These are phyloP conservation scores for Trichosporon sp. DNA, from an alignment of 1,284 basidiomycete genomes.

Conservation along the genomic window DNA sequence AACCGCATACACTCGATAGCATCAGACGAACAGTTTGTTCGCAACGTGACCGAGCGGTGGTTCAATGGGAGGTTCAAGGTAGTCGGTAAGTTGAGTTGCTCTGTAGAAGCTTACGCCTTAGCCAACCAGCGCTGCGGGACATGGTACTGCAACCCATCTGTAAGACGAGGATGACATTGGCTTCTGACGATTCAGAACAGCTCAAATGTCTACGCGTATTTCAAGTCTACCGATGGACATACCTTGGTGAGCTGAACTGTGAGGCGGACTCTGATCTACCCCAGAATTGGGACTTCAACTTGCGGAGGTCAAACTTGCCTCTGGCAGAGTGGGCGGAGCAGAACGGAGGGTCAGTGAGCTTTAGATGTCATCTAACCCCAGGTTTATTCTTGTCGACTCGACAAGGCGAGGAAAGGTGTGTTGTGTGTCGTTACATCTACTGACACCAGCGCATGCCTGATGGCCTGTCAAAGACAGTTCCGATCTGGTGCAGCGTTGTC, in stretches of 20 bases:
- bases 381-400: constrained; percentile 86
- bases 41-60: constrained; percentile 63
- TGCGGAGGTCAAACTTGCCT: constrained; percentile 82
- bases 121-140: constrained; percentile 92
- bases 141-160: constrained; percentile 82
- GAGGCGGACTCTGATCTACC: not conserved
- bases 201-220: constrained; percentile 67
- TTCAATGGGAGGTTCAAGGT: constrained; percentile 47
- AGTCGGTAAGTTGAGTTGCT: constrained; percentile 39
- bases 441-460: constrained; percentile 75
- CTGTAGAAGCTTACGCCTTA: constrained; percentile 40
- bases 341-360: constrained; percentile 63
- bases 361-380: constrained; percentile 46
- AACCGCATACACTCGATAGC: constrained; percentile 83
- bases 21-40: constrained; percentile 73
- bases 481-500: constrained; percentile 92
- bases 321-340: constrained; percentile 66
- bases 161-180: constrained; percentile 37
- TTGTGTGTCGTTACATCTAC: not conserved
- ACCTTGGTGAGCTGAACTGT: constrained; percentile 59
- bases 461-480: constrained; percentile 89
- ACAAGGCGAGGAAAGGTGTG: constrained; percentile 80
- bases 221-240: constrained; percentile 97
- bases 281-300: constrained; percentile 77
- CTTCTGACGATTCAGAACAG: constrained; percentile 47